Evolutionary conservation across 345 rosid species (phyloP).

Genomic region (Lumnitzera racemosa): DNA sequence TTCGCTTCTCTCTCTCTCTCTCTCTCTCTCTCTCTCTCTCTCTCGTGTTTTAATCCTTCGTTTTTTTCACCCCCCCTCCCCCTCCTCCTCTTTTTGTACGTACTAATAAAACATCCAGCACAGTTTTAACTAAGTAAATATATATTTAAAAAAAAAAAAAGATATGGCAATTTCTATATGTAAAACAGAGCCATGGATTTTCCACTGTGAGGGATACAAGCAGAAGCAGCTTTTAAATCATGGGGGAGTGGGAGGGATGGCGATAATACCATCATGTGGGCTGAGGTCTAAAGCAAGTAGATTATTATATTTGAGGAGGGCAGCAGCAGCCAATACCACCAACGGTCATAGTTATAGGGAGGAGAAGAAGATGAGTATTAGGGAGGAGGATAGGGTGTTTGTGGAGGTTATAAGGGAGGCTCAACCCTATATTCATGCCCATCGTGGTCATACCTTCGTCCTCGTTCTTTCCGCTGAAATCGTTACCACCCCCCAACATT

Average conservation of each 20-base stretch:
- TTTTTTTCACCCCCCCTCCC: too few species aligned
- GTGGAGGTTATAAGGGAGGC: constrained; percentile 26
- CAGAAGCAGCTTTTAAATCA: too few species aligned
- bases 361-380: neutral
- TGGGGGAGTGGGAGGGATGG: neutral
- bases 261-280: neutral
- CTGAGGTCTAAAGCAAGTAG: too few species aligned
- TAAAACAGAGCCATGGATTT: constrained; percentile 5
- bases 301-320: too few species aligned
- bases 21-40: neutral
- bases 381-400: constrained; percentile 15
- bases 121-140: too few species aligned
- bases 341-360: neutral
- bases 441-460: constrained; percentile 29
- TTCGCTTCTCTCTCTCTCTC: neutral
- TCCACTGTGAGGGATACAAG: neutral
- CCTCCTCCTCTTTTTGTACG: too few species aligned
- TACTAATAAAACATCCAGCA: too few species aligned
- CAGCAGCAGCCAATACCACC: too few species aligned
- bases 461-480: constrained; percentile 24
- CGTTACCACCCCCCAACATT: constrained; percentile 5
- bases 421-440: constrained; percentile 25
- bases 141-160: neutral
- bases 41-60: too few species aligned
- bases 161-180: neutral